Evolutionary conservation across 2,329 filamentous ascomycete genomes (phyloP), one percentile per base, ranked within the genome.

Genomic region (Alternaria arbusti): DNA sequence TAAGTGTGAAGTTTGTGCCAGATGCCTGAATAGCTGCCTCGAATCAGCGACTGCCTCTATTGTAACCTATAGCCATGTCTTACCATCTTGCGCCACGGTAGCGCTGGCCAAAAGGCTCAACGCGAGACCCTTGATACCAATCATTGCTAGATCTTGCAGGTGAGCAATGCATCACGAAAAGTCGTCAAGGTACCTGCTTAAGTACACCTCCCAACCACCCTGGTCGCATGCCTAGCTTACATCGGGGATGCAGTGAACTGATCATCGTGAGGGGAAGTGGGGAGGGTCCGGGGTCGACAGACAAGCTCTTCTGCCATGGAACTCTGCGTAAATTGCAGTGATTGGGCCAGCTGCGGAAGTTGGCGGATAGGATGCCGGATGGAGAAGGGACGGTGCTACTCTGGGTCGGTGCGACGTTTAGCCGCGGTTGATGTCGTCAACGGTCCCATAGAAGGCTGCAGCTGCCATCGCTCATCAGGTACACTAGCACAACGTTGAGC

Each of bases 1-100:
- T 86, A 49, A 90, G 80, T 2, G 86, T 83, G 66, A 90, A 90
- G 15, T 84, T 84, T 4, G 80, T 84, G 10, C 86, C 86, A 6
- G 86, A 76, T n/a, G 85, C 85, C 22, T 82, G 81, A 59, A 89
- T 83, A 40, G 83, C 86, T 87, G 67, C 32, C 26, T 6, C 10
- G 12, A n/a, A 61, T 70, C 26, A 68, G 59, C 30, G 22, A 12
- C 50, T 28, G 30, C 11, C 30, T 44, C 36, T 9, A 13, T 20
- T 36, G 4, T 11, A 17, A 40, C 12, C 25, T 11, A 28, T 7
- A 26, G 12, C n/a, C 12, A 23, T 40, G 12, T 46, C 64, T 40
- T 62, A 72, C 70, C 66, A 67, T 69, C 61, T 22, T 72, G 69
- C 20, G 64, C 65, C 59, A 59, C 56, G 22, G 61, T 65, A 12